A percentile compares a stretch with the other conserved stretches of the same genome.
These are phyloP conservation scores for Cladosporium halotolerans DNA, from an alignment of 2,329 filamentous ascomycete species.

Conservation along the genomic window DNA sequence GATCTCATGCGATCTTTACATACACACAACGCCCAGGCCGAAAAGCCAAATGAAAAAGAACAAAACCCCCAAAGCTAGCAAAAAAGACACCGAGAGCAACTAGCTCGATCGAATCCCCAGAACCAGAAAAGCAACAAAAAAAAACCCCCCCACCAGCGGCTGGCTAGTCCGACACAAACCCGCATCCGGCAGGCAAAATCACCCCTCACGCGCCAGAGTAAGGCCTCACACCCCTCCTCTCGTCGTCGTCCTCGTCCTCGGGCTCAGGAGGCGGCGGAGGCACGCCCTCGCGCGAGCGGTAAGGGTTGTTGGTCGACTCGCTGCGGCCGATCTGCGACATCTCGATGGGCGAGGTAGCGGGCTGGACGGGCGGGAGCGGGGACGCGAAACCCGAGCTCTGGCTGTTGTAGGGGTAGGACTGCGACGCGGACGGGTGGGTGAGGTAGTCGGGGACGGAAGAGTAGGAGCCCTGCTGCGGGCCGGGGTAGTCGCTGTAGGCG, in stretches of 20 bases:
- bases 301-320: slow-evolving; percentile 17
- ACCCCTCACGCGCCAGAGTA: slow-evolving; percentile 19
- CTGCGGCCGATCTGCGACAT: slow-evolving; percentile 20
- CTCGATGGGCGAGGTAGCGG: slow-evolving; percentile 12
- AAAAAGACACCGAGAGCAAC: slow-evolving; percentile 1
- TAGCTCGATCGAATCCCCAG: slow-evolving; percentile 1
- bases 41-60: not conserved
- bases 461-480: not conserved
- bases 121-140: not conserved
- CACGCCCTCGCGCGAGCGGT: slow-evolving; percentile 2
- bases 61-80: not conserved
- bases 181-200: not conserved
- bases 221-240: slow-evolving; percentile 14
- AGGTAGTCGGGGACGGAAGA: not conserved
- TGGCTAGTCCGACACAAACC: too few species aligned
- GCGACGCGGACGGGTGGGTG: not conserved
- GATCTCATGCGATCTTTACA: too few species aligned
- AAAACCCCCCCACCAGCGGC: not conserved
- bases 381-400: slow-evolving; percentile 13
- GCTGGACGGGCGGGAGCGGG: slow-evolving; percentile 7
- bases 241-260: slow-evolving; percentile 19
- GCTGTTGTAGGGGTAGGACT: slow-evolving; percentile 11
- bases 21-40: too few species aligned
- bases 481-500: slow-evolving; percentile 3
- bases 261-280: slow-evolving; percentile 2